Base-by-base conservation (phyloP, 169 alveolate genomes). In the Theileria sp. region DNA sequence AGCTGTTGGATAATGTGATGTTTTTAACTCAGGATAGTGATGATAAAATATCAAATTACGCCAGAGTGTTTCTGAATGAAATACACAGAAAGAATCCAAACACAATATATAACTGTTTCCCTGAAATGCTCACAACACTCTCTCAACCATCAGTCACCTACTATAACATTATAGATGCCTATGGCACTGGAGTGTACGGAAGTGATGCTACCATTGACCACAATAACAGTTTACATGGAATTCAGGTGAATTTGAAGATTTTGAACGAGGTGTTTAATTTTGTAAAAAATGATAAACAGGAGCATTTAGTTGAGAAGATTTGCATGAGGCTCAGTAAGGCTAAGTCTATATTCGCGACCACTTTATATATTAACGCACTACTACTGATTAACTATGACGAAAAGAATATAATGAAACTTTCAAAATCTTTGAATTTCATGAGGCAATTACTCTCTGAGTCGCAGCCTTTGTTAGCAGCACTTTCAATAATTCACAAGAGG, bases 1-100 rank as follows among this genome's bases (percentile, higher is more conserved):
- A 62, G 51, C 79, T 91, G n/a, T 68, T 91, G 68, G 91, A 87
- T 32, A 86, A 79, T 34, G 86, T 91, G 92, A 87, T 87, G 93
- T 91, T 70, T 67, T 78, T 91, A 36, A 87, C 93, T n/a, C 84
- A 80, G 51, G 94, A 91, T 60, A 32, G 60, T 30, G 84, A 85
- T 65, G 86, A 71, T 0, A 87, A 81, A 44, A 82, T 91, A 34
- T 65, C 93, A 19, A 80, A 88, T 26, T 86, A 89, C 61, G 88
- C 94, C 7, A 84, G 77, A 73, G 84, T 90, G 34, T 91, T 83
- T 77, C 86, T 88, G 79, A 84, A 81, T 60, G 91, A 85, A 58
- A 75, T 85, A 15, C 80, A 85, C 79, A 64, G 72, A 30, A 85
- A 85, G 79, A 85, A 85, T 54, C 86, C 87, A 28, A 85, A 85